Percentiles rank a stretch among this genome's conserved stretches.
These are phyloP conservation scores for Stylonectria norvegica DNA, from an alignment of 2,329 filamentous ascomycete genomes.

Conservation along the genomic window DNA sequence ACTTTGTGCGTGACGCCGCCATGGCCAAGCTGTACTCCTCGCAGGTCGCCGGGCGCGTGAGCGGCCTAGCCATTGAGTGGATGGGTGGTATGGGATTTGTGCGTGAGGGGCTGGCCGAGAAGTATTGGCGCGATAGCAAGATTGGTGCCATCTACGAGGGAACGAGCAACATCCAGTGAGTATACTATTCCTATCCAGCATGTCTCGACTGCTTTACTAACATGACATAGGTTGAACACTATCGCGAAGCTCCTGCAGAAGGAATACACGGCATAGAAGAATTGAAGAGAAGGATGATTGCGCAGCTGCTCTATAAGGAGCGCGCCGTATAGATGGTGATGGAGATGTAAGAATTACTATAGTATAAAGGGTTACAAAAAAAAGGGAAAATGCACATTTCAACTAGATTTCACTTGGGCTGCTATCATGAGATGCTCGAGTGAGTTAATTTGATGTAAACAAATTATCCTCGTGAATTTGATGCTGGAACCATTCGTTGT, in stretches of 20 bases:
- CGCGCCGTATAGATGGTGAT: too few species aligned
- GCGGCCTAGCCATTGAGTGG: constrained; percentile 89
- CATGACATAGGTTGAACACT: constrained; percentile 51
- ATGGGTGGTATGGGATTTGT: constrained; percentile 99
- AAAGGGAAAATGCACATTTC: constrained; percentile 8
- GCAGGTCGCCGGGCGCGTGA: constrained; percentile 86
- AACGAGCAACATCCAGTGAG: constrained; percentile 71
- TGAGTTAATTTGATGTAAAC: too few species aligned
- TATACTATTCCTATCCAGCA: constrained; percentile 7
- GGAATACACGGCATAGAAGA: constrained; percentile 49
- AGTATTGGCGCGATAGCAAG: constrained; percentile 97
- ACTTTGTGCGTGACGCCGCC: constrained; percentile 92
- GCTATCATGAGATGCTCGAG: too few species aligned
- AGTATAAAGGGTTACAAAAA: constrained; percentile 6
- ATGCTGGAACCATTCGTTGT: too few species aligned
- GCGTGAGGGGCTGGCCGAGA: constrained; percentile 91
- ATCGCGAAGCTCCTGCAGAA: constrained; percentile 62
- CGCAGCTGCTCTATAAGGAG: too few species aligned
- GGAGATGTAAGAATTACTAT: too few species aligned
- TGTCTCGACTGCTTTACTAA: not conserved
- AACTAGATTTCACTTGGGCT: constrained; percentile 9
- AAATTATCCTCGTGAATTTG: too few species aligned
- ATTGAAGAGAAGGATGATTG: too few species aligned
- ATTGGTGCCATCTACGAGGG: constrained; percentile 98
- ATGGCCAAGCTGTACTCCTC: constrained; percentile 97